phyloP scores from a whole-genome alignment of 805 yeast species.

The Candida ovalis region DNA sequence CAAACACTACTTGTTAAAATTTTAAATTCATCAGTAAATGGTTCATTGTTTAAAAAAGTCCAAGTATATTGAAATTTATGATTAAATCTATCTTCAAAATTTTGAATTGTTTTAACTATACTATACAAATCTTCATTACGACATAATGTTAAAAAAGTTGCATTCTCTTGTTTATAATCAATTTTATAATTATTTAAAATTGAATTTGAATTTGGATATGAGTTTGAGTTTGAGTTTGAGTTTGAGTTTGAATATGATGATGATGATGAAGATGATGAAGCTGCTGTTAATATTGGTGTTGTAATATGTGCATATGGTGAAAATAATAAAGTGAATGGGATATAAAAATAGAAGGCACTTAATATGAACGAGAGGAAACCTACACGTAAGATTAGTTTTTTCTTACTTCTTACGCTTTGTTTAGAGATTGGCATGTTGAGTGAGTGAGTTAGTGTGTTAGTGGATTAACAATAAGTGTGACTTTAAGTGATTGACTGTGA shows the following conservation, averaged over 20 bases:
- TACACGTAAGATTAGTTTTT: background rate
- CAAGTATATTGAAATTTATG: constrained; percentile 31
- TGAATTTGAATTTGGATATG: too few relatives aligned
- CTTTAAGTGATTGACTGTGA: too few relatives aligned
- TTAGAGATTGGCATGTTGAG: background rate
- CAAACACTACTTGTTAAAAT: constrained; percentile 24
- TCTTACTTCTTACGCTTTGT: background rate
- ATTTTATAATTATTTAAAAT: background rate
- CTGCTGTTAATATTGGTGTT: too few relatives aligned
- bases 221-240: too few relatives aligned
- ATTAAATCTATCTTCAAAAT: constrained; percentile 32
- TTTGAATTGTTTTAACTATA: constrained; percentile 30
- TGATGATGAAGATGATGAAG: too few relatives aligned
- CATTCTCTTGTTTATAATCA: constrained; percentile 39
- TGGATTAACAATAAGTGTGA: too few relatives aligned
- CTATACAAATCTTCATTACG: constrained; percentile 31
- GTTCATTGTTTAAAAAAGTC: constrained; percentile 39
- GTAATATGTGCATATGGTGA: background rate
- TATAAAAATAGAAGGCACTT: background rate
- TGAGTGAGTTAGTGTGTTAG: too few relatives aligned
- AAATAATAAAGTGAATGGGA: background rate
- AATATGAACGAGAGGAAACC: background rate
- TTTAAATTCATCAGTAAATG: constrained; percentile 34
- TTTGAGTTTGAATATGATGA: too few relatives aligned
- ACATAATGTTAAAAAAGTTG: constrained; percentile 46